Evolutionary conservation across 1,284 basidiomycete genomes (phyloP).

Genomic region (Omphalotus olearius): DNA sequence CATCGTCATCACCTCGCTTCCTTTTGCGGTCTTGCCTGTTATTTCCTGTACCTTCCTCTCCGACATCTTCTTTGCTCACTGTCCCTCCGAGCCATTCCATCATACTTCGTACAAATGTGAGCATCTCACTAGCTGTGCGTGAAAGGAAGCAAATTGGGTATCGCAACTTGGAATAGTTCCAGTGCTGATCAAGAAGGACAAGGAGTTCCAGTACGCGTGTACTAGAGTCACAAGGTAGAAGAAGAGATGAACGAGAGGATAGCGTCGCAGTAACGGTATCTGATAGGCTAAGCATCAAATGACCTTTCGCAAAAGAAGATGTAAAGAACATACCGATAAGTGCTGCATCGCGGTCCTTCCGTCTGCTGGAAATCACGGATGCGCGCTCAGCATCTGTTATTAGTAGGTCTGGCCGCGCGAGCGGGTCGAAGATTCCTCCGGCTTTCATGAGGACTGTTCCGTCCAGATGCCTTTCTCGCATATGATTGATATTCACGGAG

Average conservation of each 20-base stretch:
- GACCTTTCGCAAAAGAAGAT: conserved; percentile 7
- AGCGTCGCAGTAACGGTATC: conserved; percentile 86
- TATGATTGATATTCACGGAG: conserved; percentile 96
- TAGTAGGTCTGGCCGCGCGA: conserved; percentile 86
- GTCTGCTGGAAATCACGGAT: conserved; percentile 76
- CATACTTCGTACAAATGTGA: conserved; percentile 93
- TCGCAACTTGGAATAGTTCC: conserved; percentile 81
- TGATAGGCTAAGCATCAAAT: conserved; percentile 25
- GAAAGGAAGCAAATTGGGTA: conserved; percentile 92
- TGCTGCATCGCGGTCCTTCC: conserved; percentile 89
- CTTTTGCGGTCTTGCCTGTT: conserved; percentile 54
- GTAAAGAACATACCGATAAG: conserved; percentile 64
- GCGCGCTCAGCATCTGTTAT: conserved; percentile 92
- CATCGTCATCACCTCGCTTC: conserved; percentile 60
- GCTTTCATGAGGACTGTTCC: conserved; percentile 83
- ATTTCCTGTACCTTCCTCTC: conserved; percentile 58
- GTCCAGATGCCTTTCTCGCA: conserved; percentile 93
- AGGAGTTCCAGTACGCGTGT: conserved; percentile 92
- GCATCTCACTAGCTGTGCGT: conserved; percentile 88
- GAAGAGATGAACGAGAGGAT: conserved; percentile 71
- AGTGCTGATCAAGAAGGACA: conserved; percentile 95
- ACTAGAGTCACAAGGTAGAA: conserved; percentile 92
- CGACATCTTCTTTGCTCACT: conserved; percentile 84
- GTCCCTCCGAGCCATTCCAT: conserved; percentile 99
- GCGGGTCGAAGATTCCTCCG: conserved; percentile 81